Evolutionary conservation across 352 stramenopile genomes (phyloP).

Genomic region (Globisporangium iwayamae): DNA sequence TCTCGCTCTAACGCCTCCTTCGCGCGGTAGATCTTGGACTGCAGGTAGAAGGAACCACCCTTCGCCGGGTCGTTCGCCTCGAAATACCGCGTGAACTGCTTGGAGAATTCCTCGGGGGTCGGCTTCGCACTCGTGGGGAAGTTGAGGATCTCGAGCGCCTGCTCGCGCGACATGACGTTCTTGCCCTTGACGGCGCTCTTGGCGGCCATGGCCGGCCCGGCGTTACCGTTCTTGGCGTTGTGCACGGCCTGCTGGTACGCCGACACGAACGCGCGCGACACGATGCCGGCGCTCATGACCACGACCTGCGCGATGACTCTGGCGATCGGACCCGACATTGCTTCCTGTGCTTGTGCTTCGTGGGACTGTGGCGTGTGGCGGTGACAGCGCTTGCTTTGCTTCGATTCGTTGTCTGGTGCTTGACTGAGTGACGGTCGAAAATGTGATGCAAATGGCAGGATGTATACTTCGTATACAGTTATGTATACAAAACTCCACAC

Average conservation of each 20-base stretch:
- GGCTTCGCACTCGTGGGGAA: slow-evolving; percentile 51
- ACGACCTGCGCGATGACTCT: slow-evolving; percentile 83
- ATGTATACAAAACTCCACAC: neutral
- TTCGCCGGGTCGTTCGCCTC: slow-evolving; percentile 88
- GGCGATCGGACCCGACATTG: slow-evolving; percentile 78
- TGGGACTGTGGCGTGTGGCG: slow-evolving; percentile 4
- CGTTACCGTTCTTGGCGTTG: slow-evolving; percentile 78
- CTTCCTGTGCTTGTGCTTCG: slow-evolving; percentile 10
- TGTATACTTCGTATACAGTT: neutral
- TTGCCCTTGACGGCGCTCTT: slow-evolving; percentile 61
- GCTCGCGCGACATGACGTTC: slow-evolving; percentile 70
- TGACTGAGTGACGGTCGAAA: too few species aligned
- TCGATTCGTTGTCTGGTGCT: neutral
- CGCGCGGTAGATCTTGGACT: slow-evolving; percentile 91
- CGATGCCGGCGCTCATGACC: slow-evolving; percentile 76
- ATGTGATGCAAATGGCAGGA: neutral
- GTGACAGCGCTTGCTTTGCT: slow-evolving; percentile 8
- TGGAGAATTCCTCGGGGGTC: slow-evolving; percentile 60
- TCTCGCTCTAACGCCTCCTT: slow-evolving; percentile 79
- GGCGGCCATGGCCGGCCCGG: slow-evolving; percentile 44
- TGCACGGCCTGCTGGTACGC: slow-evolving; percentile 86
- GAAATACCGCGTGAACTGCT: slow-evolving; percentile 87
- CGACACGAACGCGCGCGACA: slow-evolving; percentile 86
- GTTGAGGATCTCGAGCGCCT: slow-evolving; percentile 85
- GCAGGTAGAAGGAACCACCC: slow-evolving; percentile 90